phyloP scores from a whole-genome alignment of 2,329 filamentous ascomycete genomes.

The Laburnicola sp. region DNA sequence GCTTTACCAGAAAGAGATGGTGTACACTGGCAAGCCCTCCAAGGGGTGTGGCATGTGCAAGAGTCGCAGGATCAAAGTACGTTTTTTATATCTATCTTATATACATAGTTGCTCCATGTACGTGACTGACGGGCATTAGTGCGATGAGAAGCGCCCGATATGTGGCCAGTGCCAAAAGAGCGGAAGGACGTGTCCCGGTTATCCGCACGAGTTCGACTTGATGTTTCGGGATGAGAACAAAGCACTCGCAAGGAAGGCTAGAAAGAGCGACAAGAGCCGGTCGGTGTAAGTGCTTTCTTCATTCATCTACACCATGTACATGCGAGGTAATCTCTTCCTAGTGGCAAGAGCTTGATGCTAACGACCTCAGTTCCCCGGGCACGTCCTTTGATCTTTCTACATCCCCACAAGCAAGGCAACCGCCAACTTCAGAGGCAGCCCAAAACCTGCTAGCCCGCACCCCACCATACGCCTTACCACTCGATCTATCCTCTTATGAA shows the following conservation, averaged over 20 bases:
- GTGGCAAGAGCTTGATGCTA: too few species aligned
- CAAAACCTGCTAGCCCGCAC: constrained; percentile 24
- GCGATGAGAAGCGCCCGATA: constrained; percentile 42
- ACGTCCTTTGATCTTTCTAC: constrained; percentile 23
- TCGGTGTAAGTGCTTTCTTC: constrained; percentile 30
- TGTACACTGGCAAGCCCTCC: constrained; percentile 48
- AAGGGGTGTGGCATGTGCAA: constrained; percentile 74
- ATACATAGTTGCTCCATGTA: too few species aligned
- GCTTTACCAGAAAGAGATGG: constrained; percentile 31
- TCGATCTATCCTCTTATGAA: constrained; percentile 27
- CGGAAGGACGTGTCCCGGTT: constrained; percentile 37
- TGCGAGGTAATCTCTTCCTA: too few species aligned
- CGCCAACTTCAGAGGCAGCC: constrained; percentile 6
- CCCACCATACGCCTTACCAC: constrained; percentile 20
- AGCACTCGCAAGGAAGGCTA: constrained; percentile 65
- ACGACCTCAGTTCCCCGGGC: constrained; percentile 25
- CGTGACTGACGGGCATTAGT: constrained; percentile 25
- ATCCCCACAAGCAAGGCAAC: constrained; percentile 10
- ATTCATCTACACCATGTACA: neutral
- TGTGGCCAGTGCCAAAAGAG: constrained; percentile 44
- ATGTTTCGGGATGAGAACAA: constrained; percentile 74
- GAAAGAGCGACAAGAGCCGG: constrained; percentile 43
- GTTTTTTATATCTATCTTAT: constrained; percentile 9
- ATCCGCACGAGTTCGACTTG: constrained; percentile 68
- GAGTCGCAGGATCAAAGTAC: constrained; percentile 72